Evolutionary conservation across 345 rosid genomes (phyloP).

Genomic region (Bretschneidera sinensis): DNA sequence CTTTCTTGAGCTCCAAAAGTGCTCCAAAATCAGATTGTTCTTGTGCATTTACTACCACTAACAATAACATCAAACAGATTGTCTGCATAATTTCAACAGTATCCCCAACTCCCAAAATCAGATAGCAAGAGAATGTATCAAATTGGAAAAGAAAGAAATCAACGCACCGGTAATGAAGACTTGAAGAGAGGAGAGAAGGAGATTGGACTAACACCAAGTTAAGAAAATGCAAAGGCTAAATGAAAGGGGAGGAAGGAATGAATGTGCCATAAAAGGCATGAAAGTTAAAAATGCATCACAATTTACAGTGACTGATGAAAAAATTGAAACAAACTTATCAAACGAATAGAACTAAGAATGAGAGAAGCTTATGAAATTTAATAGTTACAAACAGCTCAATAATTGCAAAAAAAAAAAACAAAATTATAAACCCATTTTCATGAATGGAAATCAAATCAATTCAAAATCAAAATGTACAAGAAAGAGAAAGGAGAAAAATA

Average conservation of each 20-base stretch:
- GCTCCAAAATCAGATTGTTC: slow-evolving; percentile 70
- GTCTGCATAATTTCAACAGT: slow-evolving; percentile 52
- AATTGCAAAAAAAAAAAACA: background rate
- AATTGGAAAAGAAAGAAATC: background rate
- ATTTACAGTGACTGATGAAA: background rate
- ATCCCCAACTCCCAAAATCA: background rate
- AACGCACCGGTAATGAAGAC: background rate
- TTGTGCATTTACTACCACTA: slow-evolving; percentile 33
- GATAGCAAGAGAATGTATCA: too few relatives aligned
- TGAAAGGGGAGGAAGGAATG: too few relatives aligned
- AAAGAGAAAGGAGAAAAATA: background rate
- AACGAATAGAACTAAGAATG: background rate
- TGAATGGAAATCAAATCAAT: background rate
- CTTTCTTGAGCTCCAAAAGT: slow-evolving; percentile 71
- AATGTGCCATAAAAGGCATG: too few relatives aligned
- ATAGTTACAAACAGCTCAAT: background rate
- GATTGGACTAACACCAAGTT: too few relatives aligned
- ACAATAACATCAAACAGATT: slow-evolving; percentile 34
- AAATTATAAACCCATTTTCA: too few relatives aligned
- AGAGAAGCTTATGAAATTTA: background rate
- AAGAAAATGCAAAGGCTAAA: too few relatives aligned
- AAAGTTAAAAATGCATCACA: background rate
- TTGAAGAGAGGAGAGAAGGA: too few relatives aligned
- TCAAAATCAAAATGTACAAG: background rate
- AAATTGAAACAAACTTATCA: background rate